Base-by-base conservation (phyloP, 495 filamentous ascomycete genomes). In the Pseudoneurospora amorphoporcata region DNA sequence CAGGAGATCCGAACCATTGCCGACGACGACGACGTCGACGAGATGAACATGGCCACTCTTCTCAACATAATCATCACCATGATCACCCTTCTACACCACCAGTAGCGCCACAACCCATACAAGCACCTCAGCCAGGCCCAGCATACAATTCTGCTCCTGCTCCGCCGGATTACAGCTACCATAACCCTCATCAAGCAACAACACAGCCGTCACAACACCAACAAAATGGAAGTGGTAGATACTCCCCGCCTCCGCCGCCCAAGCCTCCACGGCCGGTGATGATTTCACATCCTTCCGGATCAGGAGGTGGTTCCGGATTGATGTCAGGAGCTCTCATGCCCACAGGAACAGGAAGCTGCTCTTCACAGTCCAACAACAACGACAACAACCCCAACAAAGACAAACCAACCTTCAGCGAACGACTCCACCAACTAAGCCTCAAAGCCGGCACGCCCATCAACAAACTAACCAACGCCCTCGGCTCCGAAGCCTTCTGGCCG, bases 401-500 rank as follows among this genome's bases (percentile, higher is more conserved):
- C 37, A 79, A 79, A 47, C 38, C 72, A 2, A 75, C 77, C 6
- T 73, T 76, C 8, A 72, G 79, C 19, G 75, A 80, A 72, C 73
- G 76, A 70, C 68, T 80, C 19, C 71, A 81, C 72, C 69, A 77
- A 68, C 76, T 76, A 76, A 68, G 75, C 43, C 40, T 81, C 53
- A 78, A 80, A 71, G 77, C 76, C 35, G 88, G 89, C 17, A 86
- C 84, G 42, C 92, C 92, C n/a, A 88, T 94, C 71, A 94, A 94
- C 77, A 88, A 86, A 65, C 78, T 94, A 2, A 90, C 88, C 14
- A 92, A 94, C 80, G 88, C 87, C 72, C 82, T 94, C 12, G 92
- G 92, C 68, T 86, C 87, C 37, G 92, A 95, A 77, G 90, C 91
- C 4, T 93, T 94, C 78, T 94, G 92, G 92, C 92, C 92, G 14